Percentiles rank a stretch among this genome's conserved stretches.
These are phyloP conservation scores for Paramecium biaurelia DNA, from an alignment of 73 alveolate species.

Conservation along the genomic window DNA sequence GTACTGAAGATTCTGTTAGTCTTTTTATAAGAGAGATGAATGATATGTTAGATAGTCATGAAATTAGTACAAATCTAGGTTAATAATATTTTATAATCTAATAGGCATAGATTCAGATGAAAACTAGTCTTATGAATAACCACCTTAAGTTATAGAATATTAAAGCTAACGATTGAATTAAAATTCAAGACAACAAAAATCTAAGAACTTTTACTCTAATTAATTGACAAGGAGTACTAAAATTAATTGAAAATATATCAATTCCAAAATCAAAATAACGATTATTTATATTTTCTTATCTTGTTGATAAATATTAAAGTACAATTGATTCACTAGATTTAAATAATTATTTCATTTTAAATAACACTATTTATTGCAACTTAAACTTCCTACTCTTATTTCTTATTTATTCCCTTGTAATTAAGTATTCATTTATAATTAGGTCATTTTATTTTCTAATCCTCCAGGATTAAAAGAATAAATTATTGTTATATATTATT, in stretches of 20 bases:
- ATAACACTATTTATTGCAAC: not conserved
- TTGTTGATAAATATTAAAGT: not conserved
- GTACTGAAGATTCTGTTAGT: constrained; percentile 66
- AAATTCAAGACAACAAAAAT: not conserved
- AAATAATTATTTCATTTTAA: not conserved
- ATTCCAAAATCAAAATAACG: not conserved
- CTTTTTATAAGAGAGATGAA: constrained; percentile 68
- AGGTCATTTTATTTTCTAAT: too few relatives aligned
- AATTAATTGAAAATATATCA: constrained; percentile 32
- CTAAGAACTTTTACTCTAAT: constrained; percentile 45
- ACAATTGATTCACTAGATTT: not conserved
- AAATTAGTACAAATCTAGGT: constrained; percentile 60
- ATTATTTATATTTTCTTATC: not conserved
- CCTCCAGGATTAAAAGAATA: too few relatives aligned
- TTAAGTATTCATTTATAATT: too few relatives aligned
- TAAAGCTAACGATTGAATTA: constrained; percentile 7
- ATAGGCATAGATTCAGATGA: constrained; percentile 43
- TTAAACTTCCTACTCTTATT: not conserved
- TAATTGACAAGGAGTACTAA: constrained; percentile 48
- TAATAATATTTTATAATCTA: not conserved
- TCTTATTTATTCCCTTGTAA: too few relatives aligned
- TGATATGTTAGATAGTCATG: constrained; percentile 62
- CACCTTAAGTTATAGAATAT: not conserved
- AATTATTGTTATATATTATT: too few relatives aligned
- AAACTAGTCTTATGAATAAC: constrained; percentile 28